These are phyloP conservation scores for Scortechinia acanthostroma DNA, from an alignment of 2,329 filamentous ascomycete genomes.

Conservation along the genomic window DNA sequence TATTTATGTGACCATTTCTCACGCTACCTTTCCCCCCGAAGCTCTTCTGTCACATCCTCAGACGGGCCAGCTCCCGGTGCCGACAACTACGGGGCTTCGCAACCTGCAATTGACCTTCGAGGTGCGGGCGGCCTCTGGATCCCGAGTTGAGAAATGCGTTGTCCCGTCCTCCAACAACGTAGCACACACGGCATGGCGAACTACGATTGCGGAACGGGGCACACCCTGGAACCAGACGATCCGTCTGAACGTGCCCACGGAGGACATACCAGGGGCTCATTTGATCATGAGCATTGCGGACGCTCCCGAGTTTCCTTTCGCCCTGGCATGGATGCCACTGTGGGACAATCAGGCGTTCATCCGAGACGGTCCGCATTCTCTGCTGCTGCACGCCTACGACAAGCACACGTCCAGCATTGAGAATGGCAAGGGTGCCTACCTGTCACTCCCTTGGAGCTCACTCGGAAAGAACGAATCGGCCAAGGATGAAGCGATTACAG, in stretches of 20 bases:
- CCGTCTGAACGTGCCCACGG: constrained; percentile 69
- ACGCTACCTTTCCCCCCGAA: constrained; percentile 73
- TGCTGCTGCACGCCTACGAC: constrained; percentile 84
- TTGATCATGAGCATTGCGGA: constrained; percentile 85
- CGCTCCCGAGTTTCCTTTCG: constrained; percentile 79
- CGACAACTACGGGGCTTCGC: constrained; percentile 50
- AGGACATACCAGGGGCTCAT: constrained; percentile 77
- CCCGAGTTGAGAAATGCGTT: constrained; percentile 81
- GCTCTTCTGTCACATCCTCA: constrained; percentile 58
- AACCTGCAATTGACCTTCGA: constrained; percentile 87
- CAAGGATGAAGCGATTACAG: constrained; percentile 68
- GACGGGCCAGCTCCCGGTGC: constrained; percentile 70
- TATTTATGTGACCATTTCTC: constrained; percentile 82
- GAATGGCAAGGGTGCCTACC: constrained; percentile 75
- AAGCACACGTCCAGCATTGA: constrained; percentile 72
- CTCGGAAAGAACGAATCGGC: constrained; percentile 48
- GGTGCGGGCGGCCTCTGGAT: constrained; percentile 71
- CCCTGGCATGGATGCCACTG: constrained; percentile 83
- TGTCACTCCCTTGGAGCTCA: constrained; percentile 74
- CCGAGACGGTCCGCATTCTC: constrained; percentile 72
- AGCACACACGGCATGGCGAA: constrained; percentile 79
- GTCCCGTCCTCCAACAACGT: constrained; percentile 76
- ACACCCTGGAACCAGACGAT: constrained; percentile 85
- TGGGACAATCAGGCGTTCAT: constrained; percentile 91
- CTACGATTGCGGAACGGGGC: constrained; percentile 70